Percentiles rank a stretch among this genome's conserved stretches.
These are phyloP conservation scores for Musa balbisiana DNA, from an alignment of 202 grass and related monocot species.

Conservation along the genomic window DNA sequence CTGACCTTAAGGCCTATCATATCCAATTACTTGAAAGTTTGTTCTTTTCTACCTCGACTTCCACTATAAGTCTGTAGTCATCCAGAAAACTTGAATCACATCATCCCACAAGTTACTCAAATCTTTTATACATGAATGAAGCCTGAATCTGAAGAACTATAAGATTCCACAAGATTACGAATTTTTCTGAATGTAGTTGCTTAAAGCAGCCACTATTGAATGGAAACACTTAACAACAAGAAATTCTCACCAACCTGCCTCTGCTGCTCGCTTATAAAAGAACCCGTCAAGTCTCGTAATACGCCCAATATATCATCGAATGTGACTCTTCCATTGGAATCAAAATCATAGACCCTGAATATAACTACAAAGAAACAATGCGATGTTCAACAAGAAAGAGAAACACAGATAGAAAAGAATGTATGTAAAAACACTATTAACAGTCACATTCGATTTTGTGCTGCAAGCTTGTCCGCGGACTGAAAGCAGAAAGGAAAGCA, in stretches of 20 bases:
- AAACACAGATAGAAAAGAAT: neutral
- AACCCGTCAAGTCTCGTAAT: constrained; percentile 55
- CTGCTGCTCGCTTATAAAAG: constrained; percentile 75
- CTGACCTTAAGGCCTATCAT: neutral
- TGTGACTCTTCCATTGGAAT: constrained; percentile 76
- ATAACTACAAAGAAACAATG: constrained; percentile 44
- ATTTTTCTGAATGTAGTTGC: neutral
- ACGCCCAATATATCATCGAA: constrained; percentile 74
- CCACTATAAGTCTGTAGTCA: neutral
- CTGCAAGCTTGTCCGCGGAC: constrained; percentile 44
- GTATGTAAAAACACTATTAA: neutral
- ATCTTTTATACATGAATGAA: neutral
- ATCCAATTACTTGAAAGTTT: neutral
- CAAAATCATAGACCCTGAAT: constrained; percentile 86
- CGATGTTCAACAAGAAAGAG: neutral
- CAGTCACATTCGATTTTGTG: constrained; percentile 81
- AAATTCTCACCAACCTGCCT: constrained; percentile 47
- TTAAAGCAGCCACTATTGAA: neutral
- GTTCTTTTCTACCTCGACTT: neutral
- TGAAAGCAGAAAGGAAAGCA: constrained; percentile 82
- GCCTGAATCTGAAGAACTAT: neutral
- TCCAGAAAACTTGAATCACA: too few species aligned
- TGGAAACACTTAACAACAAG: neutral
- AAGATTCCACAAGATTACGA: neutral
- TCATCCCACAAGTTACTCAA: neutral